Base-by-base conservation (phyloP, 2,329 filamentous ascomycete genomes). In the Calonectria pseudoreteaudii region DNA sequence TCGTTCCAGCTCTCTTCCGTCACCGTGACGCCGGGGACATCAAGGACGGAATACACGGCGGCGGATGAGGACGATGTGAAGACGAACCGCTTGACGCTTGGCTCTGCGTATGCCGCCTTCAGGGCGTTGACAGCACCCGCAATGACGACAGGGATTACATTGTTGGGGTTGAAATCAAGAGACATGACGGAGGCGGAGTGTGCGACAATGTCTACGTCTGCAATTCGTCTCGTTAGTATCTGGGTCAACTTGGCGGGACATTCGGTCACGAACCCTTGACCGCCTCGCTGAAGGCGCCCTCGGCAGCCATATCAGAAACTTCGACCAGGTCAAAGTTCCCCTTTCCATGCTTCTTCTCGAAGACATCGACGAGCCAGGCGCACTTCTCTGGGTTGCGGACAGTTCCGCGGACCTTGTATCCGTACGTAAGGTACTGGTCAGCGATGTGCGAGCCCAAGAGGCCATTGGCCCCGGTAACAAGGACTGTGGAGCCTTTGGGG, bases 401-500 rank as follows among this genome's bases (percentile, higher is more conserved):
- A 2, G 86, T 87, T 0, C 87, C 87, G 18, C 86, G 85, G 20
- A 89, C 87, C 4, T 81, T 82, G 74, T 86, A 88, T 9, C 87
- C 87, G 0, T 78, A 77, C 0, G 77, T 66, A 0, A 88, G 81
- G 14, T 87, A 80, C 60, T 86, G 81, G 53, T 85, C 81, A 5
- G 82, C 84, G 9, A 86, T 80, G 20, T 88, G 83, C 0, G 84
- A 85, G 4, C 79, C 87, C 8, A 88, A 80, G 64, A 83, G 83
- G 2, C 87, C 86, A 47, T 86, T 88, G 36, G 76, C 81, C 3
- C 86, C 87, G 0, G 86, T 88, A 1, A 88, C 80, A 0, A 88
- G 82, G 23, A 88, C 80, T 0, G 78, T 77, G 0, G 85, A 85
- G 34, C 78, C 78, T n/a, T 79, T 74, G 5, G 78, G 78, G 0